Conservation (phyloP, 768 basidiomycete species). For the Sarcodon aspratus region DNA sequence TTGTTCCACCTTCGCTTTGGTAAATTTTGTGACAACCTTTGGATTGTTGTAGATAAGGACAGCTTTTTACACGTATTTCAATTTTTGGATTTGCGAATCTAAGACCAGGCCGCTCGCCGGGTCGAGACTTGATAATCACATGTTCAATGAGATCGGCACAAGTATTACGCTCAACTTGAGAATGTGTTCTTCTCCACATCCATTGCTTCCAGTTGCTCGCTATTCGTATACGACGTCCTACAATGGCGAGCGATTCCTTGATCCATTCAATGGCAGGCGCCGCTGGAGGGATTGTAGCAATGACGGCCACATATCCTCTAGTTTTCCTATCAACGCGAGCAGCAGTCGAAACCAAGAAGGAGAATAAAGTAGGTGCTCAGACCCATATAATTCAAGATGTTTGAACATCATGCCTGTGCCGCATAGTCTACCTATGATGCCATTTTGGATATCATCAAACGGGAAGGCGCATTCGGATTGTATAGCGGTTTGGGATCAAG, state of each 20-base stretch:
- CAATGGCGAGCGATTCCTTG: slow-evolving; percentile 46
- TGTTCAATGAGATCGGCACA: no score
- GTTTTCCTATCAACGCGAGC: slow-evolving; percentile 89
- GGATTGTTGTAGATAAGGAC: no score
- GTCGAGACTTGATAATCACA: no score
- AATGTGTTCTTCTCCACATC: background rate
- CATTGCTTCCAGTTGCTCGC: background rate
- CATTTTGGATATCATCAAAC: slow-evolving; percentile 64
- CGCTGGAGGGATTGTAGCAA: slow-evolving; percentile 80
- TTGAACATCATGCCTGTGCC: background rate
- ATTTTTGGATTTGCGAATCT: no score
- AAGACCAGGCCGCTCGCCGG: no score
- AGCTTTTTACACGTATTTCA: no score
- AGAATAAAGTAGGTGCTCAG: slow-evolving; percentile 46
- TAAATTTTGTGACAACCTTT: no score
- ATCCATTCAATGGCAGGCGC: slow-evolving; percentile 88
- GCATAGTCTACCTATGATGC: slow-evolving; percentile 52
- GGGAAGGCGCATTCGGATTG: slow-evolving; percentile 75
- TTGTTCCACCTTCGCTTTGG: no score
- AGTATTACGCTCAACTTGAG: background rate
- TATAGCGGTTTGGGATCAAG: slow-evolving; percentile 84
- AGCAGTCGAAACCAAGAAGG: slow-evolving; percentile 78
- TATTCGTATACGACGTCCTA: background rate
- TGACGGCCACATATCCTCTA: slow-evolving; percentile 87
- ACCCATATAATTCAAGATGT: slow-evolving; percentile 4